Percentiles rank a stretch among this genome's conserved stretches.
Evolutionary conservation across 2,329 filamentous ascomycete genomes (phyloP).

Genomic region (Cercospora sp.): DNA sequence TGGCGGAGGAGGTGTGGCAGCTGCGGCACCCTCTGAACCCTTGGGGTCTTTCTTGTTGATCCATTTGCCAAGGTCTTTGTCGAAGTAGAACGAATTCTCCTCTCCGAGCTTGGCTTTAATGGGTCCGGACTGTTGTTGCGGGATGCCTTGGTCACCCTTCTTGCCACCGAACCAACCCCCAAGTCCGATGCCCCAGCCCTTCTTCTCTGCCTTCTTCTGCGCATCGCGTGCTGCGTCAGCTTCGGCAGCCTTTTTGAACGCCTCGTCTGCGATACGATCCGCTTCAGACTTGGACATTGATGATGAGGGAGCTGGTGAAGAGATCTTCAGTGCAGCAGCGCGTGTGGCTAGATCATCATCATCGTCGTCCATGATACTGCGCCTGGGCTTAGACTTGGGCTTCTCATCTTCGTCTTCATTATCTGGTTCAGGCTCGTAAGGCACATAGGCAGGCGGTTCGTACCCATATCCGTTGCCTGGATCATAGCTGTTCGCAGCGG

Average conservation of each 20-base stretch:
- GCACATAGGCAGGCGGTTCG: slow-evolving; percentile 54
- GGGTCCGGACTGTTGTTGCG: slow-evolving; percentile 58
- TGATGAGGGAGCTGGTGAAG: slow-evolving; percentile 11
- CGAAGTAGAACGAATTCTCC: slow-evolving; percentile 88
- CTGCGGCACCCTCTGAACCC: slow-evolving; percentile 56
- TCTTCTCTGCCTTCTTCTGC: slow-evolving; percentile 45
- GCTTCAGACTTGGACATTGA: slow-evolving; percentile 35
- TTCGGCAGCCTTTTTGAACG: slow-evolving; percentile 80
- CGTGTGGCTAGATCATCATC: slow-evolving; percentile 54
- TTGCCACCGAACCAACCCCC: slow-evolving; percentile 72
- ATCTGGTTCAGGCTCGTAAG: slow-evolving; percentile 53
- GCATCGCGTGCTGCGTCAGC: slow-evolving; percentile 64
- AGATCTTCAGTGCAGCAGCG: slow-evolving; percentile 51
- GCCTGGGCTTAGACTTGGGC: slow-evolving; percentile 61
- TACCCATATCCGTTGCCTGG: slow-evolving; percentile 51
- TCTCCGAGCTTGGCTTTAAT: slow-evolving; percentile 93
- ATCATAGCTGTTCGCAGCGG: slow-evolving; percentile 59
- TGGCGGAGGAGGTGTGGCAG: slow-evolving; percentile 72
- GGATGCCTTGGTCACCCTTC: slow-evolving; percentile 62
- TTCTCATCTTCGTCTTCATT: slow-evolving; percentile 50
- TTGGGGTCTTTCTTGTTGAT: slow-evolving; percentile 82
- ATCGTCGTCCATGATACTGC: slow-evolving; percentile 79
- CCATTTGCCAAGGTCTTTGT: slow-evolving; percentile 96
- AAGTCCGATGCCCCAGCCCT: slow-evolving; percentile 64
- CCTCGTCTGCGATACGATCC: slow-evolving; percentile 78